Percentiles rank a stretch among this genome's conserved stretches.
Conservation (phyloP, 2,329 filamentous ascomycete species). For the Lasiodiplodia sp. region DNA sequence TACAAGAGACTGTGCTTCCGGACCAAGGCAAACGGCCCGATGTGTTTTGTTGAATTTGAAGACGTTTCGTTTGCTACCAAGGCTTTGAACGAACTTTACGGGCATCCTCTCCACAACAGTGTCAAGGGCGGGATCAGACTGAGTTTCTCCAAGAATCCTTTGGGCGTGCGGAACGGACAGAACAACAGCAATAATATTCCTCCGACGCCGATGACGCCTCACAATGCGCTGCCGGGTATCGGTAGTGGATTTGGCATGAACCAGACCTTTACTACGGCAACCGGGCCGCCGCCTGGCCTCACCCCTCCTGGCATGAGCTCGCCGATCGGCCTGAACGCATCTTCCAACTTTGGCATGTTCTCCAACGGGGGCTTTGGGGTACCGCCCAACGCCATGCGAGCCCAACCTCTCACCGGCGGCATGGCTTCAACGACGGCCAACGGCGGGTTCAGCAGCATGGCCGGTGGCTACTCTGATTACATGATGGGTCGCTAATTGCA, state of each 20-base stretch:
- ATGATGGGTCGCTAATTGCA: conserved; percentile 46
- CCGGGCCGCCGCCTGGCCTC: conserved; percentile 83
- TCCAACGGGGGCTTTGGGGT: conserved; percentile 48
- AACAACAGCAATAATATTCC: conserved; percentile 59
- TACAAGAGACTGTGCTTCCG: conserved; percentile 96
- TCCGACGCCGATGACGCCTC: conserved; percentile 58
- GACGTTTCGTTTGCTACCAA: conserved; percentile 92
- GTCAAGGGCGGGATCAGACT: conserved; percentile 93
- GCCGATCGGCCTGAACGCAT: conserved; percentile 39
- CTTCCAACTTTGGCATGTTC: conserved; percentile 46
- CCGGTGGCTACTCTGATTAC: conserved; percentile 45
- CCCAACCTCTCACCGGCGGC: conserved; percentile 42
- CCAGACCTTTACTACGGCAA: conserved; percentile 70
- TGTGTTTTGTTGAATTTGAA: conserved; percentile 99
- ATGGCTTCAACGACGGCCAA: conserved; percentile 43
- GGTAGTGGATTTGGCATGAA: conserved; percentile 62
- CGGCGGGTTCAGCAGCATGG: conserved; percentile 41
- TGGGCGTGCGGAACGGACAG: conserved; percentile 86
- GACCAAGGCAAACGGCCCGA: conserved; percentile 92
- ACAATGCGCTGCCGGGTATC: conserved; percentile 64
- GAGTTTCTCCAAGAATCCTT: conserved; percentile 96
- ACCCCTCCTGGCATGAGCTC: conserved; percentile 74
- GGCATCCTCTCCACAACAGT: conserved; percentile 85
- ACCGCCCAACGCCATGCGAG: conserved; percentile 44
- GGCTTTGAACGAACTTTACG: conserved; percentile 87